Base-by-base conservation (phyloP, 768 basidiomycete genomes). In the Boletus edulis region DNA sequence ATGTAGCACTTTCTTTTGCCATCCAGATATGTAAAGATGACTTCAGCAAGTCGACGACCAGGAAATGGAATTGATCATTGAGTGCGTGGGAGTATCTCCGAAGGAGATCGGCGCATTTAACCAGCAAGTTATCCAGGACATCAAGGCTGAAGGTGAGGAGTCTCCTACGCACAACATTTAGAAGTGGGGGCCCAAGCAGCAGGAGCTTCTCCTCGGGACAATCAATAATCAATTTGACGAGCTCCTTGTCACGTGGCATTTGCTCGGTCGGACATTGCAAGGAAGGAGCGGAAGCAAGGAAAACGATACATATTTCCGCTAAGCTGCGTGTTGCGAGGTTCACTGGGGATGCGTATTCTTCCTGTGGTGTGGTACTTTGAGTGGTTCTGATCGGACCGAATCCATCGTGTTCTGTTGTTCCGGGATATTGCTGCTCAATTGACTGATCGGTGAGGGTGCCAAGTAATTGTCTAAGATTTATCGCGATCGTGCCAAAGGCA, bases 11-110 rank as follows among this genome's bases (percentile, higher is more conserved):
- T 57, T 52, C 68, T 50, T 62, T 75, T 39, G 54, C 63, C 55
- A 74, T 55, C 89, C 86, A 97, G 3, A 84, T 62, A 52, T 79
- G 72, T 52, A 84, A 63, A 0, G 91, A 89, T 8, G 83, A 81
- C 42, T 81, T 78, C 20, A 97, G 70, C 44, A 91, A 76, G 18
- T 79, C 76, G n/a, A 89, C 69, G 6, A 77, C 73, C 42, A 89
- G 64, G 14, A 80, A 65, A 13, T 84, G 81, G 32, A 85, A 70
- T 5, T 67, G 72, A 49, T 83, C 81, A 56, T 78, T 83, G 49
- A 78, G 71, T 3, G 79, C 73, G 63, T 82, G 83, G 9, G 75
- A 70, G 68, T 93, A 89, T 37, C 72, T 62, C 20, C 53, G 60
- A 18, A 89, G 75, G 43, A 89, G 73, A 3, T 74, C 70, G 3